Evolutionary conservation across 371 early-diverging fungal genomes (phyloP).

Genomic region (Mucor velutinosus): DNA sequence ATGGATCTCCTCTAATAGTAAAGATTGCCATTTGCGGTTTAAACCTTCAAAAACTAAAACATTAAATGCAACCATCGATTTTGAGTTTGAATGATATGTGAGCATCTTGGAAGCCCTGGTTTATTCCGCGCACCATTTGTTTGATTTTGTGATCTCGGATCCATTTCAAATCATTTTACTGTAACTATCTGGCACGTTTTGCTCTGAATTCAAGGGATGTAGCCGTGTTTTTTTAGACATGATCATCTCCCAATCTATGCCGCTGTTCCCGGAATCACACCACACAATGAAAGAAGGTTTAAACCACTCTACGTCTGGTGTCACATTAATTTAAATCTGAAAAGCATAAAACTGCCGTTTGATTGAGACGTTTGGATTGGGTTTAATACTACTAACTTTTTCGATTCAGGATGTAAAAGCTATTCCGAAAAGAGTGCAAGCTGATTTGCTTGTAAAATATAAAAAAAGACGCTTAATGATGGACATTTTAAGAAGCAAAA

Average conservation of each 20-base stretch:
- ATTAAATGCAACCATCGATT: background rate
- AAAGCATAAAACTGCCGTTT: background rate
- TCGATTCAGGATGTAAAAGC: too few relatives aligned
- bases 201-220: too few relatives aligned
- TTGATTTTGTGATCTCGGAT: background rate
- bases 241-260: too few relatives aligned
- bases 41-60: background rate
- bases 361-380: too few relatives aligned
- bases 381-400: too few relatives aligned
- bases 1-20: background rate
- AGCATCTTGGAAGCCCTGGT: background rate
- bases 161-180: background rate
- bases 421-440: too few relatives aligned
- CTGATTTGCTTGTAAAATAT: too few relatives aligned
- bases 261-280: background rate
- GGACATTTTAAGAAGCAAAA: too few relatives aligned
- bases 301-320: background rate
- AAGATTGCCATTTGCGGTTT: background rate
- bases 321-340: background rate
- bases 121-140: background rate
- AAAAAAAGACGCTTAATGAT: too few relatives aligned
- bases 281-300: background rate
- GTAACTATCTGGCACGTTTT: too few relatives aligned
- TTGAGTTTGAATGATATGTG: background rate
- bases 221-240: too few relatives aligned